These are phyloP conservation scores for Rhododendron henanense DNA, from an alignment of 148 eudicot species.

Conservation along the genomic window DNA sequence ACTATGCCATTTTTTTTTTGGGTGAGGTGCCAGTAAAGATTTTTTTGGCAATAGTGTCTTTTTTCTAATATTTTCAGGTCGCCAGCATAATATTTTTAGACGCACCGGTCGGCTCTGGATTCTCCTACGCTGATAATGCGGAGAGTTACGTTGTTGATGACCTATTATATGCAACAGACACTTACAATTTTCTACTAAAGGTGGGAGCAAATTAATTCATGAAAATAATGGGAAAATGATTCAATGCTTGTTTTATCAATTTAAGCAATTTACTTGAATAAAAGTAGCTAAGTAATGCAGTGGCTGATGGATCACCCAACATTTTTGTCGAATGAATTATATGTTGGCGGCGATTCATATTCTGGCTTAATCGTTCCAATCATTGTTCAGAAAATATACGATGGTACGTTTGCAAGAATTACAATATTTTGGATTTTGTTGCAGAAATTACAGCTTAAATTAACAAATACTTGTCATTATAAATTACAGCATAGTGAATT, in stretches of 20 bases:
- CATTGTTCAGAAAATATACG: conserved; percentile 5
- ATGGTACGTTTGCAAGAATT: not conserved
- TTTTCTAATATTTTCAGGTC: not conserved
- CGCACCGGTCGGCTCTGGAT: conserved; percentile 13
- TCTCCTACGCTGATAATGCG: conserved; percentile 2
- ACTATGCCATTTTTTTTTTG: not conserved
- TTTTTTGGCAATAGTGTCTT: too few relatives aligned
- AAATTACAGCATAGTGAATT: too few relatives aligned
- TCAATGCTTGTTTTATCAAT: not conserved
- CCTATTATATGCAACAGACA: not conserved
- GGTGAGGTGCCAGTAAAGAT: too few relatives aligned
- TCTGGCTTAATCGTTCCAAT: conserved; percentile 7
- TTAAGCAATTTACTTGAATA: not conserved
- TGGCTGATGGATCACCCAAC: not conserved
- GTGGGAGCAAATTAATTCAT: not conserved
- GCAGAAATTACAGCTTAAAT: too few relatives aligned
- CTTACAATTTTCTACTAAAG: not conserved
- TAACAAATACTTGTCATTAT: too few relatives aligned
- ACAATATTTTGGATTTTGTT: too few relatives aligned
- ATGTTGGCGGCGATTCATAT: conserved; percentile 13
- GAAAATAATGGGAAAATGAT: not conserved
- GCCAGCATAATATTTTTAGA: conserved; percentile 16
- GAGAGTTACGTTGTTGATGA: not conserved
- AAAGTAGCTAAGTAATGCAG: conserved; percentile 1
- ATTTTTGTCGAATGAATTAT: not conserved